Percentiles rank a stretch among this genome's conserved stretches.
Evolutionary conservation across 2,329 filamentous ascomycete genomes (phyloP).

Genomic region (Calonectria fujianensis): DNA sequence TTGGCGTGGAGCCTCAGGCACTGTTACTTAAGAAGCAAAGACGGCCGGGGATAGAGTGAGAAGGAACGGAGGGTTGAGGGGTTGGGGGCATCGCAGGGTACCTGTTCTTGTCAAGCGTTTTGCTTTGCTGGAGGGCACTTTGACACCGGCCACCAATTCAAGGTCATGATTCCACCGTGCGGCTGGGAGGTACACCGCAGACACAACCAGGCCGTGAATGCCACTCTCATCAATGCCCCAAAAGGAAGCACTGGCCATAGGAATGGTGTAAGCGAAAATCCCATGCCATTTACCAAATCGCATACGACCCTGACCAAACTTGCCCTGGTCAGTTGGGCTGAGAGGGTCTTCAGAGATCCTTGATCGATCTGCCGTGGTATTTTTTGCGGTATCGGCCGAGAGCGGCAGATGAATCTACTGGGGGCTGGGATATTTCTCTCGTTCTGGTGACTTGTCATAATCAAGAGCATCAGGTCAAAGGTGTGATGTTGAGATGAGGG

Average conservation of each 20-base stretch:
- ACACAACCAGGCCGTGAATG: background rate
- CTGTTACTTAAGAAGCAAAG: too few species aligned
- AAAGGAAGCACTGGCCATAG: constrained; percentile 16
- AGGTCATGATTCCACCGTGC: background rate
- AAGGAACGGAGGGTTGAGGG: background rate
- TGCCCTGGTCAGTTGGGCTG: background rate
- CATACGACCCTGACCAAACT: background rate
- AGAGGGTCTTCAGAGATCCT: background rate
- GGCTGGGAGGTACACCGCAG: background rate
- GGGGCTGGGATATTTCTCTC: background rate
- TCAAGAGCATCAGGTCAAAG: background rate
- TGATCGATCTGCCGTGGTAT: background rate
- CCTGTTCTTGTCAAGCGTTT: background rate
- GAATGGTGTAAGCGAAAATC: background rate
- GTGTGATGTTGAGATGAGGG: background rate
- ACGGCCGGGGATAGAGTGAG: background rate
- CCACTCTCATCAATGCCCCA: constrained; percentile 1
- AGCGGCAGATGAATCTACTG: background rate
- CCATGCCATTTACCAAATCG: background rate
- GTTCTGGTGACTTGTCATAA: background rate
- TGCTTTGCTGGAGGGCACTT: constrained; percentile 1
- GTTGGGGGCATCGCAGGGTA: constrained; percentile 12
- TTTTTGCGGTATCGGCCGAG: background rate
- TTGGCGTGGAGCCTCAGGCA: background rate
- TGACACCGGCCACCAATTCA: background rate